These are phyloP conservation scores for Colletotrichum sp. DNA, from an alignment of 2,329 filamentous ascomycete species.

Conservation along the genomic window DNA sequence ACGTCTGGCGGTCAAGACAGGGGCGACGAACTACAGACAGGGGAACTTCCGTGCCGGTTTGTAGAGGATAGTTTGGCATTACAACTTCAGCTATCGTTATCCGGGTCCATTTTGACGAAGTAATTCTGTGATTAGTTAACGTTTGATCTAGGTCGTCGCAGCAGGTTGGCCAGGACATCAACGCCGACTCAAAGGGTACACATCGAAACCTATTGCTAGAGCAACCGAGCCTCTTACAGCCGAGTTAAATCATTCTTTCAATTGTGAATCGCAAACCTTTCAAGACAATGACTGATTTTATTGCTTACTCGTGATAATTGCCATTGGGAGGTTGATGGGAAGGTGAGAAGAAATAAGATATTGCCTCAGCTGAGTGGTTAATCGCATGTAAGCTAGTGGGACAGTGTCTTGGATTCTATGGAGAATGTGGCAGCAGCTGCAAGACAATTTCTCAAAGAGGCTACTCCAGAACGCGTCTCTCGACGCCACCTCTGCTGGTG, in stretches of 20 bases:
- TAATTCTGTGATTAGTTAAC: no score
- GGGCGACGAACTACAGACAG: not conserved
- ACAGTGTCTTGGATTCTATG: not conserved
- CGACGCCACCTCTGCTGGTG: not conserved
- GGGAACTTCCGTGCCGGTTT: not conserved
- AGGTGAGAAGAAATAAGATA: not conserved
- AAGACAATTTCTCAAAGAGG: not conserved
- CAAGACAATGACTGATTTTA: rapidly evolving
- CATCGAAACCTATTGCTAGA: not conserved
- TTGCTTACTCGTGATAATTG: not conserved
- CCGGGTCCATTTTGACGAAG: no score
- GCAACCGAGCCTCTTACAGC: not conserved
- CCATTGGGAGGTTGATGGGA: not conserved
- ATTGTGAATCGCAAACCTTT: not conserved
- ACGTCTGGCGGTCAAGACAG: not conserved
- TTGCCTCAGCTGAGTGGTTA: not conserved
- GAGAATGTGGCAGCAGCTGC: not conserved
- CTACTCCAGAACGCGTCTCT: not conserved
- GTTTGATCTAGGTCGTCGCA: not conserved
- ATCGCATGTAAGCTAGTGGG: not conserved
- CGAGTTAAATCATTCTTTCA: not conserved
- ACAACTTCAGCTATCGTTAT: no score
- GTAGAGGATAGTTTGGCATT: not conserved
- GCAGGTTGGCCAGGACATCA: not conserved
- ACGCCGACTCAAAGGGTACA: not conserved